Conservation (phyloP, 2,329 filamentous ascomycete species). For the Macrophomina pseudophaseolina region DNA sequence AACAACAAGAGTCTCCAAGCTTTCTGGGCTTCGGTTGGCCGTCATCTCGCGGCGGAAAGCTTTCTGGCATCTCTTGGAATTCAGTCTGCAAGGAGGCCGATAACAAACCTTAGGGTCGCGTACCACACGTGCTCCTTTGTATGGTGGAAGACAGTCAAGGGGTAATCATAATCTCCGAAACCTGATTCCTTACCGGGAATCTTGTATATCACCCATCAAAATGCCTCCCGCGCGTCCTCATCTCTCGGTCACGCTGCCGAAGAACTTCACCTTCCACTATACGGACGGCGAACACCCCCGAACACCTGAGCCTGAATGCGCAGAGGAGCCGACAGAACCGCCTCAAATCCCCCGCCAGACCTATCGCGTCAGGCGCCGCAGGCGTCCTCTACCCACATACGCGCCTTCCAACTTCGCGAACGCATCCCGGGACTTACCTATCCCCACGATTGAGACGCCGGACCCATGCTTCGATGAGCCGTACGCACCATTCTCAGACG, state of each 20-base stretch:
- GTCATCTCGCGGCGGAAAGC: background rate
- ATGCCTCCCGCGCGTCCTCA: constrained; percentile 52
- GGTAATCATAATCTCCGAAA: constrained; percentile 23
- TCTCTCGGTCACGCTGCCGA: constrained; percentile 56
- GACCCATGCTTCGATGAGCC: constrained; percentile 39
- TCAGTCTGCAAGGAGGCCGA: constrained; percentile 22
- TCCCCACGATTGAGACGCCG: constrained; percentile 58
- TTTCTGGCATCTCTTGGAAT: constrained; percentile 19
- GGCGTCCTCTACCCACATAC: constrained; percentile 41
- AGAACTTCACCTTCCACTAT: constrained; percentile 57
- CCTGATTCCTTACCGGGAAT: constrained; percentile 21
- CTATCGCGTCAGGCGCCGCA: constrained; percentile 55
- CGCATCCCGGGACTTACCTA: constrained; percentile 41
- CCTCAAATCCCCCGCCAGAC: constrained; percentile 53
- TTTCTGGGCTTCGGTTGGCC: constrained; percentile 18
- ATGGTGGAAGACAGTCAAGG: constrained; percentile 24
- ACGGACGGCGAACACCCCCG: constrained; percentile 51
- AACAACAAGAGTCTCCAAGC: constrained; percentile 11
- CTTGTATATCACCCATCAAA: constrained; percentile 18
- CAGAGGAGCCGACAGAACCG: constrained; percentile 43
- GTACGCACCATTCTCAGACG: constrained; percentile 29
- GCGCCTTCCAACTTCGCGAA: constrained; percentile 31
- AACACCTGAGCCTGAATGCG: constrained; percentile 52
- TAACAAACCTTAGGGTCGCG: constrained; percentile 11
- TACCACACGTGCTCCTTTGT: constrained; percentile 22